Evolutionary conservation across 768 basidiomycete genomes (phyloP).

Genomic region (Leccinum sublutescens): DNA sequence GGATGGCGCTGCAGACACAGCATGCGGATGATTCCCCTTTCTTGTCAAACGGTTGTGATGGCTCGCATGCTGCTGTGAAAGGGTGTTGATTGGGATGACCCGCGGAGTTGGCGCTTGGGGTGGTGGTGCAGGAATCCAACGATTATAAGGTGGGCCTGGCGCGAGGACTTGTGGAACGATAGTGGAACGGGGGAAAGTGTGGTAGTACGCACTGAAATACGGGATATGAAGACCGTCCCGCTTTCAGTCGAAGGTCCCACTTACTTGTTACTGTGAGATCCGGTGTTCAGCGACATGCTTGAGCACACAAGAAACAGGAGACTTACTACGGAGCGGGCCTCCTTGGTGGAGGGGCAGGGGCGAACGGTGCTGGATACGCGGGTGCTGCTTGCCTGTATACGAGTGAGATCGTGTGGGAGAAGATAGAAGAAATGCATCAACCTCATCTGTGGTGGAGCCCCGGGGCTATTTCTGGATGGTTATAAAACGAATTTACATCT

Average conservation of each 20-base stretch:
- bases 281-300: constrained; percentile 5
- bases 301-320: not conserved
- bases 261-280: constrained; percentile 24
- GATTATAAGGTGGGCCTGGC: not conserved
- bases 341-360: constrained; percentile 16
- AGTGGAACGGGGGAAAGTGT: constrained; percentile 29
- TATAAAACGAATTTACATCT: not conserved
- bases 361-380: constrained; percentile 16
- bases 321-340: constrained; percentile 23
- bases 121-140: not conserved
- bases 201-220: constrained; percentile 20
- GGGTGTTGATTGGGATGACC: not conserved
- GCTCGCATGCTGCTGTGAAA: constrained; percentile 9
- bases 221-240: constrained; percentile 14
- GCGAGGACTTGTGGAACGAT: not conserved
- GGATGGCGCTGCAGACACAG: constrained; percentile 15
- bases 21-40: constrained; percentile 6
- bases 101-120: constrained; percentile 6
- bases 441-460: constrained; percentile 16
- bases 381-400: constrained; percentile 17
- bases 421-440: not conserved
- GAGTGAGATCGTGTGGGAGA: not conserved
- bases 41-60: not conserved
- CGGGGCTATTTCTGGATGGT: constrained; percentile 11
- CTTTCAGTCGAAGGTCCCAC: constrained; percentile 13